Percentiles rank a stretch among this genome's conserved stretches.
phyloP scores from a whole-genome alignment of 371 early-diverging fungal genomes.

The Mortierella sp. region DNA sequence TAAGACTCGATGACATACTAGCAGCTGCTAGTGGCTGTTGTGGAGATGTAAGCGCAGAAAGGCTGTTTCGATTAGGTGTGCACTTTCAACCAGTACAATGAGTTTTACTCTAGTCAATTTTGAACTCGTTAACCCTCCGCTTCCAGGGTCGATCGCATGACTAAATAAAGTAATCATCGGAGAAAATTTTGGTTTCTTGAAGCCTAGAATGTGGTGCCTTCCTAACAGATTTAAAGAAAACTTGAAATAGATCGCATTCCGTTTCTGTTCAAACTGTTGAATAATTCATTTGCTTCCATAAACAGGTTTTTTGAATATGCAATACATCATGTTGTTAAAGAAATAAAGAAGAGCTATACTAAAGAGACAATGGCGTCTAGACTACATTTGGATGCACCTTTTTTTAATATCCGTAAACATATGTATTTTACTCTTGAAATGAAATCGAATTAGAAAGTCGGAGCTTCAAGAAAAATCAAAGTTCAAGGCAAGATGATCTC shows the following conservation, averaged over 20 bases:
- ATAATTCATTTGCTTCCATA: too few relatives aligned
- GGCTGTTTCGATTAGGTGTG: not conserved
- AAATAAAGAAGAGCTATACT: too few relatives aligned
- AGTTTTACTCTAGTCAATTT: not conserved
- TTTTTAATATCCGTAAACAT: too few relatives aligned
- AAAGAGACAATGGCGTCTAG: too few relatives aligned
- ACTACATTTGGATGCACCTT: too few relatives aligned
- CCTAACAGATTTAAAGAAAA: too few relatives aligned
- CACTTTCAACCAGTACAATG: too few relatives aligned
- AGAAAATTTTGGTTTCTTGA: not conserved
- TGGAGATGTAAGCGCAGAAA: not conserved
- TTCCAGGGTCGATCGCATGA: too few relatives aligned
- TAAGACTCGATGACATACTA: too few relatives aligned
- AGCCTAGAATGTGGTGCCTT: not conserved
- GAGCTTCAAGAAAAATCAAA: not conserved
- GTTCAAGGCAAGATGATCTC: slow-evolving; percentile 5
- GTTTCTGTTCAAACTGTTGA: too few relatives aligned
- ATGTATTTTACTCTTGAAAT: not conserved
- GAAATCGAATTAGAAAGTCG: not conserved
- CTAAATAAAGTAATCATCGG: slow-evolving; percentile 1
- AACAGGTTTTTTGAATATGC: not conserved
- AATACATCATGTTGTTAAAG: too few relatives aligned
- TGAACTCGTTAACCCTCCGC: not conserved
- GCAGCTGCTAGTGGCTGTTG: not conserved
- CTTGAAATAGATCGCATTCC: too few relatives aligned